Base-by-base conservation (phyloP, 352 stramenopile genomes). In the Pythium biforme region DNA sequence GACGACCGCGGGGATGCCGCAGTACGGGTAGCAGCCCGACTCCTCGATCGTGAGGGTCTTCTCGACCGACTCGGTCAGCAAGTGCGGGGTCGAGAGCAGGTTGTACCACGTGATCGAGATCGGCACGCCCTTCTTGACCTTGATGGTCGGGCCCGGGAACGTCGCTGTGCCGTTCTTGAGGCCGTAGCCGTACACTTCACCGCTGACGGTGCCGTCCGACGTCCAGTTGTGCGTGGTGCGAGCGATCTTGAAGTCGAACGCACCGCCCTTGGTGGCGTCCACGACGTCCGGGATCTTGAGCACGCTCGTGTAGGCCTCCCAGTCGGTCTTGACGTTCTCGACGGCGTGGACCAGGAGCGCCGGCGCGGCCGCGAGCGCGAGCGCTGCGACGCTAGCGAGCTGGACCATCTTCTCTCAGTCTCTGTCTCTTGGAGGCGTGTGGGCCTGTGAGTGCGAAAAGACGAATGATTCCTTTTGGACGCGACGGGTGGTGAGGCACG, bases 11-110 rank as follows among this genome's bases (percentile, higher is more conserved):
- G 81, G 81, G 1, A 89, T 70, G 17, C 81, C 81, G 57, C 81
- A 90, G 55, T 85, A 83, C 23, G 81, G 81, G 53, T 82, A 90
- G 53, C 81, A 90, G 17, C 70, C 55, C 1, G 81, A 90, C 62
- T 83, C 81, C 26, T 66, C 60, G 34, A 74, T 69, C 7, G 55
- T 61, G 15, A 90, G 66, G 15, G 63, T 71, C 0, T 49, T 55
- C 54, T 90, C 79, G 27, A 89, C 73, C 8, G 59, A 73, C 27
- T 81, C 75, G 6, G 76, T 64, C 2, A 90, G 70, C 25, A 90
- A 55, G 43, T 90, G 81, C 17, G 69, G 66, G 31, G 46, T 55
- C 22, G 61, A 59, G n/a, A 90, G 62, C 59, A 74, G 55, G 50
- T 90, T 90, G 53, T 70, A 82, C 69, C 60, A 78, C 12, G 54